phyloP scores from a whole-genome alignment of 768 basidiomycete genomes.

The Trichaptum fuscoviolaceum region DNA sequence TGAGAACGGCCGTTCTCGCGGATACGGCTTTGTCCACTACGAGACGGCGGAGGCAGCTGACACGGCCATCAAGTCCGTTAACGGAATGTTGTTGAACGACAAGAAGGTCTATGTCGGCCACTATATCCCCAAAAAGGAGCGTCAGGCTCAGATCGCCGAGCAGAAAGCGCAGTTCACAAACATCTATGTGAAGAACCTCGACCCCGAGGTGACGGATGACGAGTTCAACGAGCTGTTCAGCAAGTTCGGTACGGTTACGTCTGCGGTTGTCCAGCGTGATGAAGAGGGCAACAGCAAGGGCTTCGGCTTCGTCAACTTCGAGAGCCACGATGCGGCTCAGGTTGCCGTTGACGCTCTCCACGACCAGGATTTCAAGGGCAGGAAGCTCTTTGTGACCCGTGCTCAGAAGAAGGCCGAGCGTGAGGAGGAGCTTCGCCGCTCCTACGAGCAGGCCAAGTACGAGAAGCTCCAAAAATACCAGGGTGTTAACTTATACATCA shows the following conservation, averaged over 20 bases:
- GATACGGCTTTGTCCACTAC: constrained; percentile 99
- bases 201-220: constrained; percentile 74
- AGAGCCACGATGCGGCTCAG: constrained; percentile 87
- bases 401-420: constrained; percentile 99
- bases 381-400: constrained; percentile 90
- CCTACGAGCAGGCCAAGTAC: constrained; percentile 93
- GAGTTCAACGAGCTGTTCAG: constrained; percentile 83
- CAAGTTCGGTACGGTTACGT: constrained; percentile 78
- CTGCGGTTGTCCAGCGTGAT: constrained; percentile 78
- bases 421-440: constrained; percentile 90
- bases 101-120: constrained; percentile 99
- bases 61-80: constrained; percentile 95
- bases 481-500: constrained; percentile 99
- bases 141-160: constrained; percentile 97
- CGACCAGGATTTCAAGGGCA: constrained; percentile 78
- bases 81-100: constrained; percentile 99
- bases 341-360: constrained; percentile 85
- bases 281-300: constrained; percentile 92
- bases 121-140: constrained; percentile 98
- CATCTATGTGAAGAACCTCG: constrained; percentile 97
- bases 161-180: constrained; percentile 98
- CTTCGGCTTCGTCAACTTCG: constrained; percentile 98
- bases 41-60: constrained; percentile 96
- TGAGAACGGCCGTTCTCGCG: constrained; percentile 91
- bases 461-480: constrained; percentile 98